Conservation (phyloP, 345 rosid species). For the Moricandia arvensis region DNA sequence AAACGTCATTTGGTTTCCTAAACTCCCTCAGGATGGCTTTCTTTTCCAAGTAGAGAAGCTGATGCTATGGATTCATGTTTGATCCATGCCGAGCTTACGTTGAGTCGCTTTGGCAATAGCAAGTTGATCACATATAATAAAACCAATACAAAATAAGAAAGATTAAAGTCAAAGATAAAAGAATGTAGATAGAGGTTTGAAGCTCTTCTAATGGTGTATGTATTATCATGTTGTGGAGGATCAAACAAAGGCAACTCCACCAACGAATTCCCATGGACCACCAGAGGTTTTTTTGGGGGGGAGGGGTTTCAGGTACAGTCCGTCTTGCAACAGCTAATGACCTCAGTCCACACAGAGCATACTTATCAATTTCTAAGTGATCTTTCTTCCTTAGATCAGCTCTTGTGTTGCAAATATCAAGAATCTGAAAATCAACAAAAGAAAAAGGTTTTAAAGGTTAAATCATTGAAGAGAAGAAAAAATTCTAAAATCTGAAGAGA, state of each 20-base stretch:
- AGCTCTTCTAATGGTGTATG: not conserved
- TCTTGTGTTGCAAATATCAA: not conserved
- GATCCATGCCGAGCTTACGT: not conserved
- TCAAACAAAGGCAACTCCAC: not conserved
- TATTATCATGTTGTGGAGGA: not conserved
- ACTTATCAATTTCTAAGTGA: not conserved
- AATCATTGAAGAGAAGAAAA: not conserved
- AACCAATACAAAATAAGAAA: not conserved
- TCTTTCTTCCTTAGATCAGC: not conserved
- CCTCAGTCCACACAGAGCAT: not conserved
- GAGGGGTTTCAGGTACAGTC: not conserved
- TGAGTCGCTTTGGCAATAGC: not conserved
- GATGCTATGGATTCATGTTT: not conserved
- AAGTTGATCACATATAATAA: not conserved
- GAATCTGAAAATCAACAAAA: not conserved
- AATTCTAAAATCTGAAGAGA: not conserved
- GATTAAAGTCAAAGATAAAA: not conserved
- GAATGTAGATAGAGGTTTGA: not conserved
- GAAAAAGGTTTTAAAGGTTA: not conserved
- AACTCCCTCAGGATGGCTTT: not conserved
- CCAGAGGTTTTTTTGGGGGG: not conserved
- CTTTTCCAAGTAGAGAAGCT: not conserved
- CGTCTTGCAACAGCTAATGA: not conserved
- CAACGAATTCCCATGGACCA: not conserved
- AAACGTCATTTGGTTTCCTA: not conserved